These are phyloP conservation scores for Saposhnikovia divaricata DNA, from an alignment of 129 eudicot species.

Conservation along the genomic window DNA sequence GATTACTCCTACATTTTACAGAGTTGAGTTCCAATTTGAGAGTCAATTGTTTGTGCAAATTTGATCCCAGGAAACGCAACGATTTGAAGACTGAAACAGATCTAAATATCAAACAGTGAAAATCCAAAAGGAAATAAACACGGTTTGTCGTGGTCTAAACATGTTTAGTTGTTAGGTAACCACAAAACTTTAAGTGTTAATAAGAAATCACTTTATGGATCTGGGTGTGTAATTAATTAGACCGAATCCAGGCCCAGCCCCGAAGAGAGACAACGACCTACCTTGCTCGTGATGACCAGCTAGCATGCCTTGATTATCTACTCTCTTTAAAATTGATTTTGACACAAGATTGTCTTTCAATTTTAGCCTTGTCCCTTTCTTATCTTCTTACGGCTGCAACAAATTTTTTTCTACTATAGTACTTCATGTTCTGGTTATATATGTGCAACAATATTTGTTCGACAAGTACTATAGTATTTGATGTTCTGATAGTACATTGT, in stretches of 20 bases:
- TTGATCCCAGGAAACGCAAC: background rate
- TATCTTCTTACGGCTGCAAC: background rate
- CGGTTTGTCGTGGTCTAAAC: background rate
- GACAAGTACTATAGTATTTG: no score
- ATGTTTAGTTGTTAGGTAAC: constrained; percentile 11
- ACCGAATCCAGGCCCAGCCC: background rate
- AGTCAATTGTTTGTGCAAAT: no score
- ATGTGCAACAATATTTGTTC: background rate
- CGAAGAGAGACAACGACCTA: background rate
- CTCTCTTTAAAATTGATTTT: background rate
- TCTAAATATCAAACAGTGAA: background rate
- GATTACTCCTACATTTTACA: background rate
- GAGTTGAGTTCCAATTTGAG: background rate
- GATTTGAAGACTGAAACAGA: background rate
- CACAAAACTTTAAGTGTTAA: background rate
- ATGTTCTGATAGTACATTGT: background rate
- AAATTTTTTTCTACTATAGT: background rate
- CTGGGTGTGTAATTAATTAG: background rate
- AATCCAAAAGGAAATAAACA: background rate
- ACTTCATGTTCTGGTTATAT: background rate
- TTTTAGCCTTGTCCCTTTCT: constrained; percentile 9
- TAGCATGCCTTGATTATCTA: background rate
- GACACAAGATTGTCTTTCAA: constrained; percentile 8
- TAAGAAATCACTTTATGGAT: background rate
- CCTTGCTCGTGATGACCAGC: constrained; percentile 5